A percentile compares a stretch with the other conserved stretches of the same genome.
Conservation (phyloP, 331 rosid species). For the Spiraea crenata region DNA sequence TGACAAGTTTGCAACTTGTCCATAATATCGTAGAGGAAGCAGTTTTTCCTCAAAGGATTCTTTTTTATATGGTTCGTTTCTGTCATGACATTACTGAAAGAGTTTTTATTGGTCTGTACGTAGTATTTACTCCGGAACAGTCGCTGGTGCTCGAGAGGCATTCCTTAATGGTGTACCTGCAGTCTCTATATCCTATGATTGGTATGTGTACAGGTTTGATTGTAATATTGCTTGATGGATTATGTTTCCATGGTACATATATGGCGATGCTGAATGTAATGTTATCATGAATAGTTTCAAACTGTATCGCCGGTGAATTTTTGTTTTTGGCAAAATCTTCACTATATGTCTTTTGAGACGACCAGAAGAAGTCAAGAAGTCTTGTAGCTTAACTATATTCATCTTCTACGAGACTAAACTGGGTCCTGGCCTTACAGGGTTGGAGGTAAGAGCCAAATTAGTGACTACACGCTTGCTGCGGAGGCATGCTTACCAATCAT, state of each 20-base stretch:
- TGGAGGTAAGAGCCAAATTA: constrained; percentile 47
- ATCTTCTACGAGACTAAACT: constrained; percentile 21
- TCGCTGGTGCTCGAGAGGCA: constrained; percentile 97
- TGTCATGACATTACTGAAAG: constrained; percentile 13
- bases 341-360: not conserved
- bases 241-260: not conserved
- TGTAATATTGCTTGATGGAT: constrained; percentile 12
- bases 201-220: constrained; percentile 39
- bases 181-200: constrained; percentile 71
- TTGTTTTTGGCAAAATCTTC: constrained; percentile 8
- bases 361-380: not conserved
- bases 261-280: not conserved
- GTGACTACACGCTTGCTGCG: constrained; percentile 73
- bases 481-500: constrained; percentile 78
- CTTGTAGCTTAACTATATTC: constrained; percentile 1
- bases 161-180: constrained; percentile 74
- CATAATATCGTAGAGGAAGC: not conserved
- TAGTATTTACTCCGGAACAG: constrained; percentile 86
- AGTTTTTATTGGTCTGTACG: constrained; percentile 37
- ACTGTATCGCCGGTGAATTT: not conserved
- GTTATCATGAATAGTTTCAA: not conserved
- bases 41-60: too few species aligned
- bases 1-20: not conserved
- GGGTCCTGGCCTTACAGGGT: constrained; percentile 50
- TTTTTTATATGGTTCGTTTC: constrained; percentile 1